Evolutionary conservation across 768 basidiomycete species (phyloP).

Genomic region (Agrocybe praecox): DNA sequence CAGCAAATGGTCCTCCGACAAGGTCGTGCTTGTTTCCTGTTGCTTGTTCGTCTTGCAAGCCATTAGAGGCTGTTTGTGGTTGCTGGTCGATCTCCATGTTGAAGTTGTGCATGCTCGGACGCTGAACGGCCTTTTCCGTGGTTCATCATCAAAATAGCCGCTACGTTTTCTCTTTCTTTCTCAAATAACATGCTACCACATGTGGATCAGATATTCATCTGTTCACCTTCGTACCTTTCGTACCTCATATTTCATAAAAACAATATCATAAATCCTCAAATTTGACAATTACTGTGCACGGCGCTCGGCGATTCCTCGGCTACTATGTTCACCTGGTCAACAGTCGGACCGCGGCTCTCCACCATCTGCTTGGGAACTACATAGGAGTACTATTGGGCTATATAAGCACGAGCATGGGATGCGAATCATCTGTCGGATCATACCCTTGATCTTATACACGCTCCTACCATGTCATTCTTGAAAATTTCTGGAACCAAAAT

Average conservation of each 20-base stretch:
- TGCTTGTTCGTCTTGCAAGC: neutral
- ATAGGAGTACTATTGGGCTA: neutral
- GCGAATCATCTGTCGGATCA: neutral
- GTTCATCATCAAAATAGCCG: neutral
- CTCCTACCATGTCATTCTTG: conserved; percentile 48
- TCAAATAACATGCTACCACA: no score
- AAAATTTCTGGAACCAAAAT: conserved; percentile 62
- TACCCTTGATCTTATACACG: neutral
- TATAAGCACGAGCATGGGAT: conserved; percentile 1
- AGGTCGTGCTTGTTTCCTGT: conserved; percentile 41
- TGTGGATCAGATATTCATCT: no score
- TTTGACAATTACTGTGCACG: no score
- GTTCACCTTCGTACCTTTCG: no score
- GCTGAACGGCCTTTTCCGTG: conserved; percentile 1
- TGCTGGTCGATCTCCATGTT: conserved; percentile 13
- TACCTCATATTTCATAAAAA: no score
- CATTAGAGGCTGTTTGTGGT: neutral
- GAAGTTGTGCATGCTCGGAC: neutral
- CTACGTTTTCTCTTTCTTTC: no score
- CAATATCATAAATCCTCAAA: no score
- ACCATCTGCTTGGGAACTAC: conserved; percentile 4
- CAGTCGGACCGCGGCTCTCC: conserved; percentile 1
- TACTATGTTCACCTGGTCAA: neutral
- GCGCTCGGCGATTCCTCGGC: conserved; percentile 3
- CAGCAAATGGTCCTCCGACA: conserved; percentile 64